Evolutionary conservation across 441 rosid species (phyloP).

Genomic region (Erodium moschatum): DNA sequence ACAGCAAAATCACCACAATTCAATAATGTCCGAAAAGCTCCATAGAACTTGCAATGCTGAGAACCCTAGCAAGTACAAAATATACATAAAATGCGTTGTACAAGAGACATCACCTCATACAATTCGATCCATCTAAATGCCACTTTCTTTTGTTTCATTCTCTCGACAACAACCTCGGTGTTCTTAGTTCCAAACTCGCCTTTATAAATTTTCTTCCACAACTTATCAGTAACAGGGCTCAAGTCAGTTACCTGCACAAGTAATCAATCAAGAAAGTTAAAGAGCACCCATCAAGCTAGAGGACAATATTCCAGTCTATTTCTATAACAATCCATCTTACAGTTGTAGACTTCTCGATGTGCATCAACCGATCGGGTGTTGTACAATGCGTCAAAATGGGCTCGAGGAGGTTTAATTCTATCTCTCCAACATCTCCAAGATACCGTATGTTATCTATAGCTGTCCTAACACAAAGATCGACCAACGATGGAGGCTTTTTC

Average conservation of each 20-base stretch:
- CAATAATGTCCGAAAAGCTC: background rate
- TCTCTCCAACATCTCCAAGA: slow-evolving; percentile 81
- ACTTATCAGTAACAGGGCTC: slow-evolving; percentile 59
- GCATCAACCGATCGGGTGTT: slow-evolving; percentile 57
- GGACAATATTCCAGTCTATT: background rate
- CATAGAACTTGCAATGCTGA: background rate
- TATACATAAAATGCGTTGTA: background rate
- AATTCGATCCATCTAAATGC: slow-evolving; percentile 53
- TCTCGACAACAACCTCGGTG: slow-evolving; percentile 33
- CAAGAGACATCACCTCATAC: slow-evolving; percentile 44
- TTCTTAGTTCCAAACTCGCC: slow-evolving; percentile 40
- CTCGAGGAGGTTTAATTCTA: slow-evolving; percentile 64
- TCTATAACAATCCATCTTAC: slow-evolving; percentile 28
- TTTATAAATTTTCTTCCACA: slow-evolving; percentile 68
- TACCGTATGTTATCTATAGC: slow-evolving; percentile 51
- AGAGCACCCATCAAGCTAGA: background rate
- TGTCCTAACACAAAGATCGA: slow-evolving; percentile 58
- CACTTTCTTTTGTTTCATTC: slow-evolving; percentile 46
- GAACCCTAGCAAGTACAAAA: no score
- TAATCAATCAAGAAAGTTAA: background rate
- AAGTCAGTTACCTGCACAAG: slow-evolving; percentile 63
- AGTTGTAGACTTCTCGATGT: slow-evolving; percentile 48
- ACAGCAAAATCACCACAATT: slow-evolving; percentile 1
- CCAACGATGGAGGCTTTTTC: slow-evolving; percentile 47
- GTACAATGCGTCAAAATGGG: slow-evolving; percentile 68